Evolutionary conservation across 202 grass and related monocot genomes (phyloP).

Genomic region (Zoysia matrella): DNA sequence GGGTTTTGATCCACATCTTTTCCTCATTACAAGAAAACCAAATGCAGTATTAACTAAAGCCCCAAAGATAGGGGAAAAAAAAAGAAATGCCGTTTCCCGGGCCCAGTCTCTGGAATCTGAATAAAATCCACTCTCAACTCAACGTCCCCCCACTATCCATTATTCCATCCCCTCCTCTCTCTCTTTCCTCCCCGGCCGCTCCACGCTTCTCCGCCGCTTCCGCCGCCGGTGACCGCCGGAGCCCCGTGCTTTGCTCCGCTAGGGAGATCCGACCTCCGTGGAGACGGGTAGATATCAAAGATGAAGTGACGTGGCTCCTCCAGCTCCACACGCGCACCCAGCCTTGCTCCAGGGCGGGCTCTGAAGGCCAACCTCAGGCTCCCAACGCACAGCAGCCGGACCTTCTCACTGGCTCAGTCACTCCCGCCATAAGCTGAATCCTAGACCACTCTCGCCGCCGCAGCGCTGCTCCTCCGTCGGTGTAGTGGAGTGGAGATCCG

Average conservation of each 20-base stretch:
- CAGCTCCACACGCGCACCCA: background rate
- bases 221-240: background rate
- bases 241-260: background rate
- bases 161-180: background rate
- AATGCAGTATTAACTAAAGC: too few relatives aligned
- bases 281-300: too few relatives aligned
- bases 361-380: background rate
- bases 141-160: too few relatives aligned
- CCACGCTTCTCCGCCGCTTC: background rate
- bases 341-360: background rate
- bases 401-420: background rate
- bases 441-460: background rate
- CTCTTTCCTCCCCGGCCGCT: background rate
- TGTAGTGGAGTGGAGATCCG: constrained; percentile 29
- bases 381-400: background rate
- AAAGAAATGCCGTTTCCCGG: too few relatives aligned
- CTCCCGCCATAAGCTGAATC: background rate
- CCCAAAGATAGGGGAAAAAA: too few relatives aligned
- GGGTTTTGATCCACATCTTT: too few relatives aligned
- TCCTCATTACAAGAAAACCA: too few relatives aligned
- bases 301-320: background rate
- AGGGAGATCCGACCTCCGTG: constrained; percentile 2
- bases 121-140: too few relatives aligned
- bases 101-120: too few relatives aligned
- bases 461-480: background rate